Evolutionary conservation across 208 protist genomes (phyloP).

Genomic region (Wallacemonas collosoma): DNA sequence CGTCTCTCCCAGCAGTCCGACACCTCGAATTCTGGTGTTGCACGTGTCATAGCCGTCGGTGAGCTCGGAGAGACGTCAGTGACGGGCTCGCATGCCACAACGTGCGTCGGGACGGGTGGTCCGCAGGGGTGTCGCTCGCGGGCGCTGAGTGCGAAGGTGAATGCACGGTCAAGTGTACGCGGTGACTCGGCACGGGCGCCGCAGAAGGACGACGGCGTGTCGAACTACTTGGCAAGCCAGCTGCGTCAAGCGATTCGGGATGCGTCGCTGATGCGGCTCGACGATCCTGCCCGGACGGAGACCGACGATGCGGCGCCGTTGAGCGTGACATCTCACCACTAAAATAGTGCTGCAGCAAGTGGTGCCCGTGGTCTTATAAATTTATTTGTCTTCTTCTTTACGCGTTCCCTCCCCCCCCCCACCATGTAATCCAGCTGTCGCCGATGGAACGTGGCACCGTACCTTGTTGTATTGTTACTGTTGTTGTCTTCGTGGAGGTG

Average conservation of each 20-base stretch:
- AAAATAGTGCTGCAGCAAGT: not conserved
- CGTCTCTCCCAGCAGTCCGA: constrained; percentile 2
- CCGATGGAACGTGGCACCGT: too few relatives aligned
- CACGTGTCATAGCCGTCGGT: not conserved
- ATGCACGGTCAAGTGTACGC: too few relatives aligned
- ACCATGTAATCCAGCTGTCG: too few relatives aligned
- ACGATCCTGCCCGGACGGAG: not conserved
- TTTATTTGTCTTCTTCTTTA: not conserved
- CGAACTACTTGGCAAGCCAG: not conserved
- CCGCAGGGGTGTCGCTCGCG: not conserved
- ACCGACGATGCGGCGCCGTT: not conserved
- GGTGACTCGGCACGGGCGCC: too few relatives aligned
- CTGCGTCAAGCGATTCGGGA: constrained; percentile 12
- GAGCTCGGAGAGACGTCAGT: not conserved
- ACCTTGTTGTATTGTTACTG: too few relatives aligned
- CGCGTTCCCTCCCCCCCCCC: too few relatives aligned
- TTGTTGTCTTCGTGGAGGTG: too few relatives aligned
- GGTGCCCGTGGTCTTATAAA: too few relatives aligned
- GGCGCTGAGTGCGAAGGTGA: too few relatives aligned
- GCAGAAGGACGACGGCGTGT: not conserved
- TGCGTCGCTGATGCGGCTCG: constrained; percentile 2
- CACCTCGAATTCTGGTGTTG: not conserved
- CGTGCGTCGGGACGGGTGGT: not conserved
- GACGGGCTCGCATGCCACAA: not conserved
- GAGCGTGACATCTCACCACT: not conserved